These are phyloP conservation scores for Aspergillus niger DNA, from an alignment of 2,329 filamentous ascomycete genomes.

Conservation along the genomic window DNA sequence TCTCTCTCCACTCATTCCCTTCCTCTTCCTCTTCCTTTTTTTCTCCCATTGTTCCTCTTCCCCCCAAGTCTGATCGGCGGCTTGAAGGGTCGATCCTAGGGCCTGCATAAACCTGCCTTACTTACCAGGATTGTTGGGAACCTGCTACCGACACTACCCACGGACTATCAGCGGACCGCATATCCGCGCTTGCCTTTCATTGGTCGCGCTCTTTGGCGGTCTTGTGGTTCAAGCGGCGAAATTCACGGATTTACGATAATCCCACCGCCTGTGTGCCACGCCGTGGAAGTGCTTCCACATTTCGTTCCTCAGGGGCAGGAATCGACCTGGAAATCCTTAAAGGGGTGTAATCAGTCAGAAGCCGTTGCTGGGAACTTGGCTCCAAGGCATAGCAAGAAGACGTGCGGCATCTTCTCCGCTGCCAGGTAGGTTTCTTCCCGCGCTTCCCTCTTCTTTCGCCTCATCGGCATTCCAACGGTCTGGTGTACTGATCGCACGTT, in stretches of 20 bases:
- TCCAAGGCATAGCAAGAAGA: neutral
- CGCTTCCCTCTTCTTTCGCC: neutral
- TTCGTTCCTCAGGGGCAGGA: slow-evolving; percentile 16
- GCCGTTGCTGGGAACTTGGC: slow-evolving; percentile 1
- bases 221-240: slow-evolving; percentile 15
- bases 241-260: slow-evolving; percentile 19
- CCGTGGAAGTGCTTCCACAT: slow-evolving; percentile 15
- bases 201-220: slow-evolving; percentile 6
- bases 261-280: slow-evolving; percentile 9
- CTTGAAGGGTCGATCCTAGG: neutral
- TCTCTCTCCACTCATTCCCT: slow-evolving; percentile 7
- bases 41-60: neutral
- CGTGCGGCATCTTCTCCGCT: neutral
- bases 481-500: slow-evolving; percentile 2
- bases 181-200: slow-evolving; percentile 3
- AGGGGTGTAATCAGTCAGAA: slow-evolving; percentile 1
- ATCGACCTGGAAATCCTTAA: slow-evolving; percentile 1
- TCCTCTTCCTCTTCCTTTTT: neutral
- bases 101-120: neutral
- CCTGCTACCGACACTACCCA: slow-evolving; percentile 1
- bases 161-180: neutral
- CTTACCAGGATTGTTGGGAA: slow-evolving; percentile 1
- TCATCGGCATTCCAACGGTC: neutral
- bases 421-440: slow-evolving; percentile 1
- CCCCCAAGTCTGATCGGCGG: neutral